Conservation (phyloP, 2,329 filamentous ascomycete species). For the Sclerotinia spermophila region DNA sequence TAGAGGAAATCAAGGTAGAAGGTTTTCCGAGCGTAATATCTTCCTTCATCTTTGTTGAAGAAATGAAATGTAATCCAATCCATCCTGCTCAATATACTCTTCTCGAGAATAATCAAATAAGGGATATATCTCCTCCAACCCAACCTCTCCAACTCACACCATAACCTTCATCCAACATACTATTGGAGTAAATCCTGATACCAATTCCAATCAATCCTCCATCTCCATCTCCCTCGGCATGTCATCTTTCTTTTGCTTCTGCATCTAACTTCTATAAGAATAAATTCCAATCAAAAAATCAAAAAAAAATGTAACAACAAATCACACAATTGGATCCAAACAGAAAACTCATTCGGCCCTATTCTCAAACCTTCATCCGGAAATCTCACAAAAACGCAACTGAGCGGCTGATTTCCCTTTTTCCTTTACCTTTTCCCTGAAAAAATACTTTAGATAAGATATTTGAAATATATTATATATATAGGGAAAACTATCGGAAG, state of each 20-base stretch:
- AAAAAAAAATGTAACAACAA: neutral
- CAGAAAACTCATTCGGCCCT: conserved; percentile 13
- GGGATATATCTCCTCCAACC: neutral
- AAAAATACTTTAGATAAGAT: neutral
- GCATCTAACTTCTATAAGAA: neutral
- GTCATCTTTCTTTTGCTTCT: neutral
- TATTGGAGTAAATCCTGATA: neutral
- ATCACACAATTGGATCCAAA: neutral
- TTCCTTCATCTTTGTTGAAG: neutral
- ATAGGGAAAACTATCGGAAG: neutral
- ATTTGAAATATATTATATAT: neutral
- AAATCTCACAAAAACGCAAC: conserved; percentile 5
- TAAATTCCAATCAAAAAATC: neutral
- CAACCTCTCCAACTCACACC: neutral
- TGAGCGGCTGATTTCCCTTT: neutral
- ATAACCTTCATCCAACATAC: neutral
- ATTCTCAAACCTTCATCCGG: conserved; percentile 13
- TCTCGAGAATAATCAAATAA: neutral
- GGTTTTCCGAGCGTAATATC: neutral
- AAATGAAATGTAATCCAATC: neutral
- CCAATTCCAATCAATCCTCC: neutral
- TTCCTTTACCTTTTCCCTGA: neutral
- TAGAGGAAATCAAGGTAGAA: neutral
- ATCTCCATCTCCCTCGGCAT: neutral
- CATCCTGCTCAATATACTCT: neutral